Evolutionary conservation across 2,329 filamentous ascomycete species (phyloP).

Genomic region (Cordyceps fumosorosea): DNA sequence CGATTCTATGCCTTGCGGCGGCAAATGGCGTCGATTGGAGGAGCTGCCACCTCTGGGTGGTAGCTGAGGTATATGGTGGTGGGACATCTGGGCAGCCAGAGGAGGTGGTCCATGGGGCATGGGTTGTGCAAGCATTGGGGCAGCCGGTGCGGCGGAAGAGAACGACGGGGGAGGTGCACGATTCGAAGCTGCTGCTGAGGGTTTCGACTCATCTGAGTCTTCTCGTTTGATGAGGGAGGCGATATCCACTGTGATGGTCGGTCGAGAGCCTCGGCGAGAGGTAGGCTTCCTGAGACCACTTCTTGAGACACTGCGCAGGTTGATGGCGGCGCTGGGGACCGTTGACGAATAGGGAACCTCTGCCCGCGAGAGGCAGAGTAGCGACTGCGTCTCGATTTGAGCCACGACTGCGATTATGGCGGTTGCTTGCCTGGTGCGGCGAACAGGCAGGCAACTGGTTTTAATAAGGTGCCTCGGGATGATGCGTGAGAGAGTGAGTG

Average conservation of each 20-base stretch:
- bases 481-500: neutral
- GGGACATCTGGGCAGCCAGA: constrained; percentile 6
- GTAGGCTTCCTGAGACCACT: constrained; percentile 17
- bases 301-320: neutral
- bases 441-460: constrained; percentile 10
- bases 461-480: neutral
- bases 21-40: constrained; percentile 11
- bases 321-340: constrained; percentile 5
- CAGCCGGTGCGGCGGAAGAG: constrained; percentile 6
- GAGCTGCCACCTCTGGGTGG: neutral
- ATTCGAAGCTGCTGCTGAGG: neutral
- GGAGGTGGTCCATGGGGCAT: constrained; percentile 11
- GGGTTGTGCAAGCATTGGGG: constrained; percentile 16
- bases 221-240: constrained; percentile 73
- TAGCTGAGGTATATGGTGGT: constrained; percentile 2
- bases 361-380: constrained; percentile 36
- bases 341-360: constrained; percentile 26
- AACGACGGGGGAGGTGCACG: constrained; percentile 28
- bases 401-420: constrained; percentile 31
- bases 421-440: constrained; percentile 10
- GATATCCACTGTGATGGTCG: constrained; percentile 81
- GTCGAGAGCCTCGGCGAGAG: constrained; percentile 21
- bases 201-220: constrained; percentile 63
- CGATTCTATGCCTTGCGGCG: constrained; percentile 33
- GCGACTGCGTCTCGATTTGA: constrained; percentile 36